Evolutionary conservation across 306 rosid genomes (phyloP).

Genomic region (Sindora glabra): DNA sequence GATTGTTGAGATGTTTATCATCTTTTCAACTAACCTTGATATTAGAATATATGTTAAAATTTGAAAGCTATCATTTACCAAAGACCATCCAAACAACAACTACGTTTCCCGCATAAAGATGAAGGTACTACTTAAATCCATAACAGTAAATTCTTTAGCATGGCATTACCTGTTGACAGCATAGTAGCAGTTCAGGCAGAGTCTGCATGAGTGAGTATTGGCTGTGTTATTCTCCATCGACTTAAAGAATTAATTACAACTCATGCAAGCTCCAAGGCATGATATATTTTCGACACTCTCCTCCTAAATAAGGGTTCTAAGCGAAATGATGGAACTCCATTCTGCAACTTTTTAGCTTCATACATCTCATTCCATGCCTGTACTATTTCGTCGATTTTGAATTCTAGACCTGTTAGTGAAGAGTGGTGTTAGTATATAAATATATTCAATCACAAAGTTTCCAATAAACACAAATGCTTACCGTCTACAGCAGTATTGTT

Average conservation of each 20-base stretch:
- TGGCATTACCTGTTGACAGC: conserved; percentile 39
- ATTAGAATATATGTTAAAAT: no score
- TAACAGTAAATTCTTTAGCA: not conserved
- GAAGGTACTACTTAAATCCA: not conserved
- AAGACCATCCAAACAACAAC: not conserved
- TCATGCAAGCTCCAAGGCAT: conserved; percentile 64
- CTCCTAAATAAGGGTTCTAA: conserved; percentile 73
- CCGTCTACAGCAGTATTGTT: conserved; percentile 55
- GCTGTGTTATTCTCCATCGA: conserved; percentile 2
- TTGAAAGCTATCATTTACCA: no score
- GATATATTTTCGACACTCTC: conserved; percentile 56
- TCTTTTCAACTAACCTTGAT: no score
- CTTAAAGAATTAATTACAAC: conserved; percentile 9
- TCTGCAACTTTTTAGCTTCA: conserved; percentile 70
- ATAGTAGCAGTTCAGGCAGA: conserved; percentile 19
- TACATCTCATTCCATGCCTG: conserved; percentile 88
- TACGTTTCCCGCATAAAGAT: no score
- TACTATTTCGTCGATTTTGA: conserved; percentile 75
- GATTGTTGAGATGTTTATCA: no score
- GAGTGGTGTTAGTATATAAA: not conserved
- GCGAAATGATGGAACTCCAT: conserved; percentile 72
- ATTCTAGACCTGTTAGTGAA: conserved; percentile 51
- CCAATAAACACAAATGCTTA: conserved; percentile 11
- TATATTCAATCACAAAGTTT: not conserved
- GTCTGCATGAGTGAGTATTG: conserved; percentile 14